Conservation (phyloP, 1,284 basidiomycete species). For the Cryptococcus sp. region DNA sequence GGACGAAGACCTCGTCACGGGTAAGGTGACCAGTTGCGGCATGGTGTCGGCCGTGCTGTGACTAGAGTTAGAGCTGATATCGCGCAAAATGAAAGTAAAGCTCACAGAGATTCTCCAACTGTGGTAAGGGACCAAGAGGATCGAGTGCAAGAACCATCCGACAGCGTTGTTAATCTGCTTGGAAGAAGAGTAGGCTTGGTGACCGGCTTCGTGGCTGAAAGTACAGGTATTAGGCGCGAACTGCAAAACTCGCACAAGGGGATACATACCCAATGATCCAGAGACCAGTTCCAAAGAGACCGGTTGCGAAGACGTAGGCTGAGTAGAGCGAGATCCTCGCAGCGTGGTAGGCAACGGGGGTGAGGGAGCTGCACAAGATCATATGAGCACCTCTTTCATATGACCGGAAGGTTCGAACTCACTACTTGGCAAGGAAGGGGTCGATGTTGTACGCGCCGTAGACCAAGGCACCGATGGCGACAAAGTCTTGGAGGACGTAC, state of each 20-base stretch:
- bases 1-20: slow-evolving; percentile 96
- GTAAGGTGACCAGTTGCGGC: slow-evolving; percentile 93
- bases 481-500: slow-evolving; percentile 78
- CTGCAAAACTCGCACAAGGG: neutral
- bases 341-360: slow-evolving; percentile 66
- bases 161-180: slow-evolving; percentile 92
- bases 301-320: slow-evolving; percentile 77
- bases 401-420: slow-evolving; percentile 13
- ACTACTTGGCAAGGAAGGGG: slow-evolving; percentile 50
- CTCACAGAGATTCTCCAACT: slow-evolving; percentile 85
- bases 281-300: slow-evolving; percentile 86
- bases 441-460: slow-evolving; percentile 72
- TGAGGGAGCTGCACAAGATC: slow-evolving; percentile 57
- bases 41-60: slow-evolving; percentile 86
- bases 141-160: slow-evolving; percentile 92
- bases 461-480: slow-evolving; percentile 69
- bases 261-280: slow-evolving; percentile 77
- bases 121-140: slow-evolving; percentile 93
- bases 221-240: neutral
- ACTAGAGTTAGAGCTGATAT: neutral
- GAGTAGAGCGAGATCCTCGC: slow-evolving; percentile 70
- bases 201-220: slow-evolving; percentile 68
- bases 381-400: slow-evolving; percentile 8
- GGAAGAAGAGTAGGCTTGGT: slow-evolving; percentile 95
- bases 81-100: neutral